phyloP scores from a whole-genome alignment of 768 basidiomycete species.

The Hericium alpestre region DNA sequence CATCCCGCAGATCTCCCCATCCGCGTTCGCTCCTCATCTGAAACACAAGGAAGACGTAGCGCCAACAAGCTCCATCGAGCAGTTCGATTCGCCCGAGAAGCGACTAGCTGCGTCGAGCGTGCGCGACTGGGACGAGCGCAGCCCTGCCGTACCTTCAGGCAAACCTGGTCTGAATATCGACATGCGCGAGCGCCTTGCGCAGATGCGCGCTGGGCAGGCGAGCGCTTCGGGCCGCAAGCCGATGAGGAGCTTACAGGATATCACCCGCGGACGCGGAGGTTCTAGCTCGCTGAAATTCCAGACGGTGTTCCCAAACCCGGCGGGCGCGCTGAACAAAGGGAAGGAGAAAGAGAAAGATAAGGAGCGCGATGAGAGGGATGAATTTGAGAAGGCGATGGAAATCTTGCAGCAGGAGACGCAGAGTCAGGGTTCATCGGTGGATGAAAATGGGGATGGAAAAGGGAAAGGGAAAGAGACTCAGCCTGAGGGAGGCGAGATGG shows the following conservation, averaged over 20 bases:
- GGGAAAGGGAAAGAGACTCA: not conserved
- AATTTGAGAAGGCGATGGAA: not conserved
- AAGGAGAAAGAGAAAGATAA: not conserved
- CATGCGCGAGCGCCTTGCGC: no score
- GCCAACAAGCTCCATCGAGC: not conserved
- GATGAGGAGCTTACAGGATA: not conserved
- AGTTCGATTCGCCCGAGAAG: conserved; percentile 1
- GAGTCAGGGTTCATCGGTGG: not conserved
- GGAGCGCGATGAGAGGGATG: not conserved
- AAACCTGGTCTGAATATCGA: not conserved
- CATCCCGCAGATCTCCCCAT: conserved; percentile 2
- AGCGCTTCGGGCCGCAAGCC: no score
- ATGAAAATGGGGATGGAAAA: not conserved
- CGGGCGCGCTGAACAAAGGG: not conserved
- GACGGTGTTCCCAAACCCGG: no score
- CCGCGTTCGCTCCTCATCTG: not conserved
- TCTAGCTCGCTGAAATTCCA: no score
- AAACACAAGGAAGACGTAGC: not conserved
- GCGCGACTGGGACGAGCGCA: not conserved
- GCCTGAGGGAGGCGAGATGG: not conserved
- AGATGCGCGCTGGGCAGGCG: not conserved
- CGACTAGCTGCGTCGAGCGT: not conserved
- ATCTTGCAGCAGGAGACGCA: not conserved
- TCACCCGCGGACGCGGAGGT: no score
- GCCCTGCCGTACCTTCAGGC: no score